Conservation (phyloP, 1,139 yeast species). For the Lodderomyces orthopsilosis region DNA sequence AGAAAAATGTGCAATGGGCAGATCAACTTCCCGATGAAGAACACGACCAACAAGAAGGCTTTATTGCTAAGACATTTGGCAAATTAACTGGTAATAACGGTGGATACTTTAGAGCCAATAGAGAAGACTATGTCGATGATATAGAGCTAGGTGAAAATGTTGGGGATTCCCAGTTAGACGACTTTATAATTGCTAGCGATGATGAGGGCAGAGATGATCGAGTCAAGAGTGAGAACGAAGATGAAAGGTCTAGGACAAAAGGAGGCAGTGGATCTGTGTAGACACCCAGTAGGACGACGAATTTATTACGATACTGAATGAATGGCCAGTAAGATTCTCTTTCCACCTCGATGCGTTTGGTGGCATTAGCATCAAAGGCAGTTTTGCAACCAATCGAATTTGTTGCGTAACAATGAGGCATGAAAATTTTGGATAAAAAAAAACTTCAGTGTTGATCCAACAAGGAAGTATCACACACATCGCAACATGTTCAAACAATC, state of each 20-base stretch:
- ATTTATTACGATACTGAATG: not conserved
- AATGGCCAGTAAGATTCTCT: not conserved
- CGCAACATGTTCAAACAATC: constrained; percentile 23
- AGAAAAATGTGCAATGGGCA: constrained; percentile 60
- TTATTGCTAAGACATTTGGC: constrained; percentile 39
- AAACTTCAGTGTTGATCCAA: not conserved
- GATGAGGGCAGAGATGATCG: constrained; percentile 29
- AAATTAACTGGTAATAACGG: constrained; percentile 34
- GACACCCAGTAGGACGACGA: not conserved
- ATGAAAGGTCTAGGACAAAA: not conserved
- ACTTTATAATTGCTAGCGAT: constrained; percentile 44
- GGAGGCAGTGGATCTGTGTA: not conserved
- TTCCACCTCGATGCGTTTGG: not conserved
- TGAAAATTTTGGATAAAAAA: not conserved
- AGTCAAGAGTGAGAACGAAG: not conserved
- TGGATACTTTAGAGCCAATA: constrained; percentile 24
- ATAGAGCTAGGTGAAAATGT: constrained; percentile 38
- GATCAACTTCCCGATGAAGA: constrained; percentile 30
- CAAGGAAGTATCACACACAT: not conserved
- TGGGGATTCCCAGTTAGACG: constrained; percentile 17
- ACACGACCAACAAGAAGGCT: constrained; percentile 18
- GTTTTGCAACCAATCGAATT: not conserved
- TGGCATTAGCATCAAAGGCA: too few species aligned
- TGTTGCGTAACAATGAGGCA: not conserved
- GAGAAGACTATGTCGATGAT: constrained; percentile 24